Evolutionary conservation across 768 basidiomycete genomes (phyloP).

Genomic region (Tylopilus rubrobrunneus): DNA sequence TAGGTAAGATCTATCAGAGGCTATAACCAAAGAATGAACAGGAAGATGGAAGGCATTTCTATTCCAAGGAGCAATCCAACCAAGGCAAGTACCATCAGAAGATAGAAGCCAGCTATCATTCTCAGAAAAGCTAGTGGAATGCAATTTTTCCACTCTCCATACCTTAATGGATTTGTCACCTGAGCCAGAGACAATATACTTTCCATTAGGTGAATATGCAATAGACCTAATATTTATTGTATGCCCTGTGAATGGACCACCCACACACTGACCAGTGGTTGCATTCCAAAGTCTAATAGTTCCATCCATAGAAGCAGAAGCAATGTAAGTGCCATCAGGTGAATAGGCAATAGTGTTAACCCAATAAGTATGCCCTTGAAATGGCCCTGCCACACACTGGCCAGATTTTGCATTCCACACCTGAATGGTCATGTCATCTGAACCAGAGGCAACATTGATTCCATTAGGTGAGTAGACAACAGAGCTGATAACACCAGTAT

Average conservation of each 20-base stretch:
- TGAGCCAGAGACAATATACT: neutral
- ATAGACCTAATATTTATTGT: neutral
- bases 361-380: neutral
- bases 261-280: neutral
- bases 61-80: constrained; percentile 8
- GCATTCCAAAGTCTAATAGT: neutral
- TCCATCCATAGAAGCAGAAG: neutral
- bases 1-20: neutral
- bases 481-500: neutral
- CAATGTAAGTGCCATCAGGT: neutral
- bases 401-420: neutral
- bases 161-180: neutral
- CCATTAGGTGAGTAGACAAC: constrained; percentile 4
- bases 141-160: neutral
- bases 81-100: neutral
- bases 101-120: constrained; percentile 6
- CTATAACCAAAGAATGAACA: neutral
- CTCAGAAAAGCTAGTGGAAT: too few relatives aligned
- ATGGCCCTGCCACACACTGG: neutral
- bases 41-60: neutral
- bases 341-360: neutral
- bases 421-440: neutral
- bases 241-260: neutral
- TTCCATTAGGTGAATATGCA: constrained; percentile 3
- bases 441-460: neutral